Conservation (phyloP, 192 early-diverging fungal genomes). For the Backusella macrospora region DNA sequence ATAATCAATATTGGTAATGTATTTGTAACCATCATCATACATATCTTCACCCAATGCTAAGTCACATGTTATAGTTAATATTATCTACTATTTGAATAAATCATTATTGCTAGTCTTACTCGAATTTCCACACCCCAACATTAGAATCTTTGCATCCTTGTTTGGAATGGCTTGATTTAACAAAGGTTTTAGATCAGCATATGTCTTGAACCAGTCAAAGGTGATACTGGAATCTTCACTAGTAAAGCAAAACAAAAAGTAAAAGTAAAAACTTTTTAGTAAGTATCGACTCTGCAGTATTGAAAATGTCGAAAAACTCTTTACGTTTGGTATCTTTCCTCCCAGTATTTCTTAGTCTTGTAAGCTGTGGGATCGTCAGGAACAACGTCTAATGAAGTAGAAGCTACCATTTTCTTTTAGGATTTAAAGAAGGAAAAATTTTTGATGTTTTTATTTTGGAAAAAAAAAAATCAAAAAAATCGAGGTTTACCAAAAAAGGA, state of each 20-base stretch:
- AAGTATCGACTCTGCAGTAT: too few relatives aligned
- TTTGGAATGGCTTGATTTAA: slow-evolving; percentile 55
- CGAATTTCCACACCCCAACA: slow-evolving; percentile 90
- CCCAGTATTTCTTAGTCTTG: slow-evolving; percentile 80
- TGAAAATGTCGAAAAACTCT: background rate
- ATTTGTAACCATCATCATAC: slow-evolving; percentile 74
- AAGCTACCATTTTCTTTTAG: slow-evolving; percentile 36
- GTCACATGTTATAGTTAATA: background rate
- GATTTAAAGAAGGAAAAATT: background rate
- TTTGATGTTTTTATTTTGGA: background rate
- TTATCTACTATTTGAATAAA: background rate
- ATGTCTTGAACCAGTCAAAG: slow-evolving; percentile 93
- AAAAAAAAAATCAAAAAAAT: background rate
- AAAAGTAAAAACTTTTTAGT: too few relatives aligned
- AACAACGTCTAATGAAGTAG: slow-evolving; percentile 46
- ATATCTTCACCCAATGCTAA: slow-evolving; percentile 73
- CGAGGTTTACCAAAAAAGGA: background rate
- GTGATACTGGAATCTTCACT: slow-evolving; percentile 51
- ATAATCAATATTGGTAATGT: slow-evolving; percentile 83
- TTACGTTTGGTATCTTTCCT: slow-evolving; percentile 61
- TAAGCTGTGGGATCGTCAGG: slow-evolving; percentile 72
- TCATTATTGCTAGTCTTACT: slow-evolving; percentile 37
- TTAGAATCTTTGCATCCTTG: slow-evolving; percentile 66
- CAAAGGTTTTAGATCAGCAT: slow-evolving; percentile 67
- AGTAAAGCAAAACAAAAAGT: background rate